Evolutionary conservation across 169 alveolate species (phyloP), one percentile per base, ranked within the genome.

Genomic region (Plasmodium relictum): DNA sequence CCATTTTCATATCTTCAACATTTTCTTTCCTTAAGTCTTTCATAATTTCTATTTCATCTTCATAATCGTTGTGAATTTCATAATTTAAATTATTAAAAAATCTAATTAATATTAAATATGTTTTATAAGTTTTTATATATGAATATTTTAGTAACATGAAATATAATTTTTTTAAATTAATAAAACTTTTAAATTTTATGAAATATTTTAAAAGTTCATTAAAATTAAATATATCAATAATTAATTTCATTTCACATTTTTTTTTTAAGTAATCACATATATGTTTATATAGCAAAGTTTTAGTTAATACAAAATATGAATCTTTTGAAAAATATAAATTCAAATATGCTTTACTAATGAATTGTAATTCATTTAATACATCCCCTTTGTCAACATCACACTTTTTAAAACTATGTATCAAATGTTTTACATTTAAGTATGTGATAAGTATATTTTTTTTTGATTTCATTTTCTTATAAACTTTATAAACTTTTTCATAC

Each of bases 121-220:
- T 80, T 80, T 80, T 80, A 48, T 80, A 80, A 26, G 90, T 80
- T 56, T 80, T 80, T 31, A 80, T 68, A 48, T 66, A 80, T 2
- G 90, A 80, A 42, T 80, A 69, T n/a, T 69, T 80, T n/a, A 80
- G 80, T 56, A 80, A 63, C 20, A 80, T 56, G 62, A 80, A 80
- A 80, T 80, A 80, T 52, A 80, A 54, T 45, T 80, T 80, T 56
- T 68, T 80, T 65, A 80, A 66, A 56, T 80, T 80, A 52, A 80
- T 80, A 41, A 80, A 80, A 61, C 90, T 80, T 80, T 80, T 80
- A 68, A 80, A 80, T 68, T 68, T 80, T 80, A 80, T 80, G 72
- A 80, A 80, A 80, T 80, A 80, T 80, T 80, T 80, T 52, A 80
- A 20, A 58, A 80, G 90, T 80, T 80, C 90, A 80, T 80, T 80